Evolutionary conservation across 2,329 filamentous ascomycete genomes (phyloP).

Genomic region (Talaromyces rugulosus): DNA sequence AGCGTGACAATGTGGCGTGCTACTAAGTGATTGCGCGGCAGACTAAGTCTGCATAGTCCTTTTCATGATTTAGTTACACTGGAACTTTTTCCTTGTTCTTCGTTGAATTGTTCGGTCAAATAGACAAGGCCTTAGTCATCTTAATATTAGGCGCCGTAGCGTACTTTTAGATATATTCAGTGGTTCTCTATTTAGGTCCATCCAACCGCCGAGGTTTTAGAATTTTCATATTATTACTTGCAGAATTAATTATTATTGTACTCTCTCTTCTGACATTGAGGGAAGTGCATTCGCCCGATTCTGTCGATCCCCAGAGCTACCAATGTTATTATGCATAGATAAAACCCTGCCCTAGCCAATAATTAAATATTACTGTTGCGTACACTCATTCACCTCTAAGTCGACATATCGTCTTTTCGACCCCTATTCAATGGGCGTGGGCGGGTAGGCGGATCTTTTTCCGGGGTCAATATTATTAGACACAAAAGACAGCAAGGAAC

Average conservation of each 20-base stretch:
- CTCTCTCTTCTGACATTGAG: neutral
- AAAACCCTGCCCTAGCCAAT: no score
- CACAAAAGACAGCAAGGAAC: neutral
- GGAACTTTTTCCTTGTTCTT: no score
- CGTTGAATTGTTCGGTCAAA: no score
- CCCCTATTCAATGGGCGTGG: neutral
- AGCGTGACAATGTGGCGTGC: no score
- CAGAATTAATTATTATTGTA: neutral
- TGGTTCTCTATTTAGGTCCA: neutral
- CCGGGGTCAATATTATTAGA: neutral
- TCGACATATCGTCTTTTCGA: neutral
- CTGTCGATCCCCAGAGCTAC: neutral
- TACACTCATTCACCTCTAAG: neutral
- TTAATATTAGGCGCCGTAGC: no score
- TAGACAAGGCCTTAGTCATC: no score
- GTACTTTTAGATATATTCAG: neutral
- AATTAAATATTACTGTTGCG: no score
- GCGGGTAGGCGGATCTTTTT: neutral
- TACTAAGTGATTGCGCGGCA: no score
- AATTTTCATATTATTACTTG: neutral
- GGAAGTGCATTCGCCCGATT: neutral
- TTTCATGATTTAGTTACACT: no score
- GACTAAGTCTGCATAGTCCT: no score
- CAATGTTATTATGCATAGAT: neutral
- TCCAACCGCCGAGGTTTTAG: neutral